A percentile compares a stretch with the other conserved stretches of the same genome.
Evolutionary conservation across 1,284 basidiomycete genomes (phyloP).

Genomic region (Macrocystidia cucumis): DNA sequence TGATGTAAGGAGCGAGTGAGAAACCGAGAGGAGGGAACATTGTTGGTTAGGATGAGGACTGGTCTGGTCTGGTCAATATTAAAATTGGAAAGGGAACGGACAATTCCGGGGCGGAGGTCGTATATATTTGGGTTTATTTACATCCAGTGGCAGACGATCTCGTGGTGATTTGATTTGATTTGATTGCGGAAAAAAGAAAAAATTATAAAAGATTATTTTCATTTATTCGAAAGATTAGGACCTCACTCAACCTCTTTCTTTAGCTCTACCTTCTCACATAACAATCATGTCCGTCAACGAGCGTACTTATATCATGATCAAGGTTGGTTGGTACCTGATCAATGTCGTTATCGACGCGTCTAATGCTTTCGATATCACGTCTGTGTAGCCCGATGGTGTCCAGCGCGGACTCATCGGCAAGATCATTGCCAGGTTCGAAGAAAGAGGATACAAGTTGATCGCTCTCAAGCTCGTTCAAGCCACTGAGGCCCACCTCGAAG

Average conservation of each 20-base stretch:
- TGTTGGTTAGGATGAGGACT: constrained; percentile 9
- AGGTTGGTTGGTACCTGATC: too few species aligned
- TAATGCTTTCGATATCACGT: too few species aligned
- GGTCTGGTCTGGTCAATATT: too few species aligned
- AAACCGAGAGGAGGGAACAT: constrained; percentile 64
- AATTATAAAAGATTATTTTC: constrained; percentile 16
- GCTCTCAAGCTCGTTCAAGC: constrained; percentile 85
- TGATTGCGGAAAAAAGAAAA: constrained; percentile 16
- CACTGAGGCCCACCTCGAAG: constrained; percentile 77
- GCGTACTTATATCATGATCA: constrained; percentile 89
- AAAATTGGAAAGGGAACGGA: constrained; percentile 10
- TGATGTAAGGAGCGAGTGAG: constrained; percentile 76
- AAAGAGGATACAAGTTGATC: constrained; percentile 91
- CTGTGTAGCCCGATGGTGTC: constrained; percentile 87
- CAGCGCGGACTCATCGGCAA: constrained; percentile 92
- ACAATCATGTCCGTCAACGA: constrained; percentile 54
- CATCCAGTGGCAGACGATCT: constrained; percentile 18
- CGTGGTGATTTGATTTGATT: constrained; percentile 18
- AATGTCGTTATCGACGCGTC: too few species aligned
- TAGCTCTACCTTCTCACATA: constrained; percentile 22
- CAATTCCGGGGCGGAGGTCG: constrained; percentile 19
- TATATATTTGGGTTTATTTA: constrained; percentile 24
- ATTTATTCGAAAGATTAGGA: constrained; percentile 24
- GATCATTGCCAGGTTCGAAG: constrained; percentile 91
- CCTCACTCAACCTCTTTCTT: constrained; percentile 20